Evolutionary conservation across 352 stramenopile species (phyloP).

Genomic region (Pythium brachiatum): DNA sequence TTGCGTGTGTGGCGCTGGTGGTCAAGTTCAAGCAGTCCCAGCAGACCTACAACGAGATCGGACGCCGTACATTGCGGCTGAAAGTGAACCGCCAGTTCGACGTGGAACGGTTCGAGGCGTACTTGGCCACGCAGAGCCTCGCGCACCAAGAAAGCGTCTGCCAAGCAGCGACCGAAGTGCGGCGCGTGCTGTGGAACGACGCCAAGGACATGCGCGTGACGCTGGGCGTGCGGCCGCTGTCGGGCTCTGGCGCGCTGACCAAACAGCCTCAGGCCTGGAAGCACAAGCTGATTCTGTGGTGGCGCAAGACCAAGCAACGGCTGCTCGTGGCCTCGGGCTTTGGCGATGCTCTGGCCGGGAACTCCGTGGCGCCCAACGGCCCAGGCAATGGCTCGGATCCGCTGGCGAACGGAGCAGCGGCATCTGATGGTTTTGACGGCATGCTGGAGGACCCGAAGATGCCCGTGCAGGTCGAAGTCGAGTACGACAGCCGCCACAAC

Average conservation of each 20-base stretch:
- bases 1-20: constrained; percentile 51
- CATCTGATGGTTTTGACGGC: not conserved
- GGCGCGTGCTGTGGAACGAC: constrained; percentile 52
- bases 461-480: constrained; percentile 75
- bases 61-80: constrained; percentile 83
- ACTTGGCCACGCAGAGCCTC: constrained; percentile 34
- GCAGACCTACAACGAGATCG: constrained; percentile 65
- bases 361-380: constrained; percentile 3
- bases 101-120: constrained; percentile 42
- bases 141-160: constrained; percentile 57
- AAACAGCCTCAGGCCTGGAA: constrained; percentile 16
- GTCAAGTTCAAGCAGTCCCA: constrained; percentile 55
- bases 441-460: constrained; percentile 28
- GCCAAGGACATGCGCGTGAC: constrained; percentile 22
- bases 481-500: constrained; percentile 54
- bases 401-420: no score
- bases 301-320: constrained; percentile 19
- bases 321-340: not conserved
- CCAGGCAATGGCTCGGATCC: not conserved
- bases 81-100: constrained; percentile 56
- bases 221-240: not conserved
- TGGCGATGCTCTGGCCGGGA: not conserved
- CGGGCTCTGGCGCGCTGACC: constrained; percentile 1
- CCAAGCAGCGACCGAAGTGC: constrained; percentile 46
- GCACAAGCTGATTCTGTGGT: constrained; percentile 14